These are phyloP conservation scores for Pseudogymnoascus destructans DNA, from an alignment of 2,329 filamentous ascomycete species.

Conservation along the genomic window DNA sequence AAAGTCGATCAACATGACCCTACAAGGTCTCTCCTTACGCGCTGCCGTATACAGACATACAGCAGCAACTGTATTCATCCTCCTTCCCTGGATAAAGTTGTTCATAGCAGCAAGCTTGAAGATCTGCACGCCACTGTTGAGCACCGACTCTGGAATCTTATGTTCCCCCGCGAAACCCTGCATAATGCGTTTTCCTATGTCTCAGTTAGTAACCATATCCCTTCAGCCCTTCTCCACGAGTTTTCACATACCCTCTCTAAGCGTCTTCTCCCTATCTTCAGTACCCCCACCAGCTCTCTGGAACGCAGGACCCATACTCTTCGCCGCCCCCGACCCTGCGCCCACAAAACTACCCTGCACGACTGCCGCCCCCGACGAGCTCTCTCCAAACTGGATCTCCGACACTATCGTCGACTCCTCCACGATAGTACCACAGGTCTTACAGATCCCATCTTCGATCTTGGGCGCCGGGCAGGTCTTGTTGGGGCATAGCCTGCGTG, in stretches of 20 bases:
- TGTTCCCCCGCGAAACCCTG: constrained; percentile 49
- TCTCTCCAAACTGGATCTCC: constrained; percentile 85
- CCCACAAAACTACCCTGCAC: constrained; percentile 84
- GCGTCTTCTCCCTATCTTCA: constrained; percentile 45
- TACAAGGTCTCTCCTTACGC: constrained; percentile 64
- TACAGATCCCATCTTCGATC: constrained; percentile 57
- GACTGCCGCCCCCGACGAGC: constrained; percentile 68
- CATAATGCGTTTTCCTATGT: constrained; percentile 36
- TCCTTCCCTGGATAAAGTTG: constrained; percentile 77
- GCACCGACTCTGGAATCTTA: constrained; percentile 45
- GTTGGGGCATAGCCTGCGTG: constrained; percentile 37
- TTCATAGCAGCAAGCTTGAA: constrained; percentile 63
- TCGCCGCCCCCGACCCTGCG: constrained; percentile 56
- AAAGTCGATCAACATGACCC: constrained; percentile 88
- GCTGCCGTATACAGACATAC: constrained; percentile 85
- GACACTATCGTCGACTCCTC: constrained; percentile 82
- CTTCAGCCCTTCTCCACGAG: constrained; percentile 19
- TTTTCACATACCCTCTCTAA: constrained; percentile 33
- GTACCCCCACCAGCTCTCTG: constrained; percentile 44
- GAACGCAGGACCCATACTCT: constrained; percentile 47
- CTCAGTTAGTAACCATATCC: constrained; percentile 27
- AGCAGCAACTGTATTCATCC: constrained; percentile 73
- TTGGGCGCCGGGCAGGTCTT: constrained; percentile 47
- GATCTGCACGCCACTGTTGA: constrained; percentile 54
- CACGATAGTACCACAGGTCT: constrained; percentile 71